These are phyloP conservation scores for Botrytis elliptica DNA, from an alignment of 2,329 filamentous ascomycete genomes.

Conservation along the genomic window DNA sequence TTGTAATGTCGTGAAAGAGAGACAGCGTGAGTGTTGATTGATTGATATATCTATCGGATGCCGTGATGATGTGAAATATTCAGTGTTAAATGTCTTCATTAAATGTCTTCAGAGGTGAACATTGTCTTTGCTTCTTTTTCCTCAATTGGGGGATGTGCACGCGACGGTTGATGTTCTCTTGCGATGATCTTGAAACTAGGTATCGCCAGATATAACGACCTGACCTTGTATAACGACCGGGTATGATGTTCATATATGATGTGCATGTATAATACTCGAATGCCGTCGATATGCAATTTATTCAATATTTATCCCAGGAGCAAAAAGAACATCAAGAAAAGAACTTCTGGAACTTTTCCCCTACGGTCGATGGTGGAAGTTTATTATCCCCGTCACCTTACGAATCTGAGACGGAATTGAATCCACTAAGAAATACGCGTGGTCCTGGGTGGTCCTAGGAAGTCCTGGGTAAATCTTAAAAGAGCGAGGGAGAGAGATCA, in stretches of 20 bases:
- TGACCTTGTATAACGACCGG: too few species aligned
- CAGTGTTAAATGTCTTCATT: too few species aligned
- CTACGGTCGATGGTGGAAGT: background rate
- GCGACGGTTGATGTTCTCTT: background rate
- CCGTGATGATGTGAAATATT: background rate
- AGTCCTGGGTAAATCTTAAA: background rate
- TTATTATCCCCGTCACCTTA: background rate
- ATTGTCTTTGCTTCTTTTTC: background rate
- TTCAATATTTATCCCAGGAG: background rate
- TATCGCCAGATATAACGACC: background rate
- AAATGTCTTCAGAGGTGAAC: too few species aligned
- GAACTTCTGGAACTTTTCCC: slow-evolving; percentile 6
- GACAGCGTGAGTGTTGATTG: background rate
- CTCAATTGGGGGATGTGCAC: background rate
- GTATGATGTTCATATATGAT: background rate
- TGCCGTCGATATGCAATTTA: too few species aligned
- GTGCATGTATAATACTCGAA: too few species aligned
- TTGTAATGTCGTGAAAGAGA: background rate
- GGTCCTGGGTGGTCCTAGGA: background rate
- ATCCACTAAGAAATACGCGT: background rate
- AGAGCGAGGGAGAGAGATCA: background rate
- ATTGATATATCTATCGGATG: background rate
- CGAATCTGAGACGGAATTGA: slow-evolving; percentile 3
- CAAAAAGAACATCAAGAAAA: background rate
- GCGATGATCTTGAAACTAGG: background rate